Conservation (phyloP, 2,329 filamentous ascomycete genomes). For the Chaetomiaceae sp. region DNA sequence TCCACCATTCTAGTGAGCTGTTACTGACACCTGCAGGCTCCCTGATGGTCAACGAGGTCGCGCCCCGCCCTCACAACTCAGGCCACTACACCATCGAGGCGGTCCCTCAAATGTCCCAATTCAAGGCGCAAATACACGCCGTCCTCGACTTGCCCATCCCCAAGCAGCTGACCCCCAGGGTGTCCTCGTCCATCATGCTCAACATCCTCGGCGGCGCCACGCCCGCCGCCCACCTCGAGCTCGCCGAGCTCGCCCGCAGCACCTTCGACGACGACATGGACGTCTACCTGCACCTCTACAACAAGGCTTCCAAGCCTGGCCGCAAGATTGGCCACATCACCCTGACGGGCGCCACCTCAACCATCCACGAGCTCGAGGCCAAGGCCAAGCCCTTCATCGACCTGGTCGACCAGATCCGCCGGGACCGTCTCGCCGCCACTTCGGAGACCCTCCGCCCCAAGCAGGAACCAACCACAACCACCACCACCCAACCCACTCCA, state of each 20-base stretch:
- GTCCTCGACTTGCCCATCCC: slow-evolving; percentile 64
- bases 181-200: slow-evolving; percentile 66
- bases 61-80: slow-evolving; percentile 79
- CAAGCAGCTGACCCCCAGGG: slow-evolving; percentile 54
- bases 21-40: slow-evolving; percentile 36
- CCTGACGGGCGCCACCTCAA: slow-evolving; percentile 59
- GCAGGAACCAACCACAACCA: slow-evolving; percentile 22
- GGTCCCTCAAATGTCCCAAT: slow-evolving; percentile 81
- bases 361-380: slow-evolving; percentile 57
- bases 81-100: slow-evolving; percentile 96
- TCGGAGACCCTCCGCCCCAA: slow-evolving; percentile 36
- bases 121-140: slow-evolving; percentile 80
- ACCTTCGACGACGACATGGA: slow-evolving; percentile 44
- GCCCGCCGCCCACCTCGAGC: slow-evolving; percentile 55
- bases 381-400: slow-evolving; percentile 65
- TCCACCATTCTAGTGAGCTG: background rate
- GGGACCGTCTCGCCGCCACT: slow-evolving; percentile 46
- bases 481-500: slow-evolving; percentile 12
- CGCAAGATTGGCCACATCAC: slow-evolving; percentile 97
- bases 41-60: slow-evolving; percentile 81
- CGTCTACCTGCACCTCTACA: slow-evolving; percentile 77
- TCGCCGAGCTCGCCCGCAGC: slow-evolving; percentile 44
- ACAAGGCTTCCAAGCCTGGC: slow-evolving; percentile 80
- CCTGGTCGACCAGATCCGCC: slow-evolving; percentile 55
- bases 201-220: slow-evolving; percentile 72